A percentile compares a stretch with the other conserved stretches of the same genome.
These are phyloP conservation scores for Nakaseomyces nivariensis DNA, from an alignment of 1,139 yeast genomes.

Conservation along the genomic window DNA sequence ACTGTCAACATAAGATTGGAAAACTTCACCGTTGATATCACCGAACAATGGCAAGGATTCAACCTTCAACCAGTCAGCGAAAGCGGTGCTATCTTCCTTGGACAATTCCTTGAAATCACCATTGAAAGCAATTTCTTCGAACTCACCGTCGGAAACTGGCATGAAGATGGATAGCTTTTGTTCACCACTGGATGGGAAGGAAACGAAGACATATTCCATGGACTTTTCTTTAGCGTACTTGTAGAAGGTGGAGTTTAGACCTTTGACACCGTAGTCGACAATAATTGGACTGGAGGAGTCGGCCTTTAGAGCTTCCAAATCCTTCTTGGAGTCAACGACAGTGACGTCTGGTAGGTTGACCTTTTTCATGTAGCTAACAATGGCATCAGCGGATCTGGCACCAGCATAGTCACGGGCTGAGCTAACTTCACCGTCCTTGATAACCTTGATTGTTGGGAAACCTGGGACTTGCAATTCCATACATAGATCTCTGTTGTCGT, in stretches of 20 bases:
- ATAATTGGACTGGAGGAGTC: conserved; percentile 39
- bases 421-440: conserved; percentile 48
- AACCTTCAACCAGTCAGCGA: conserved; percentile 48
- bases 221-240: conserved; percentile 19
- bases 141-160: conserved; percentile 23
- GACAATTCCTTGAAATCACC: conserved; percentile 28
- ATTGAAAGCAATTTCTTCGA: conserved; percentile 37
- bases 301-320: conserved; percentile 40
- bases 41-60: conserved; percentile 86
- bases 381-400: conserved; percentile 72
- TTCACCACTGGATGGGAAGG: conserved; percentile 34
- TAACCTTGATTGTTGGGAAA: conserved; percentile 84
- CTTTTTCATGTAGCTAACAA: conserved; percentile 69
- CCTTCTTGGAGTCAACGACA: conserved; percentile 38
- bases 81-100: conserved; percentile 24
- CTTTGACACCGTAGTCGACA: conserved; percentile 20
- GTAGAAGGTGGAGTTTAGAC: conserved; percentile 24
- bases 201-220: conserved; percentile 15
- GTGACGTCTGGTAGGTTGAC: conserved; percentile 76
- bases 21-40: conserved; percentile 78
- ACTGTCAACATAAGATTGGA: conserved; percentile 61
- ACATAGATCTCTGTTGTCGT: conserved; percentile 76
- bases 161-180: conserved; percentile 8
- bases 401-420: conserved; percentile 62
- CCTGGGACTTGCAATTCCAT: conserved; percentile 68